Conservation (phyloP, 352 stramenopile genomes). For the Globisporangium cystogenes region DNA sequence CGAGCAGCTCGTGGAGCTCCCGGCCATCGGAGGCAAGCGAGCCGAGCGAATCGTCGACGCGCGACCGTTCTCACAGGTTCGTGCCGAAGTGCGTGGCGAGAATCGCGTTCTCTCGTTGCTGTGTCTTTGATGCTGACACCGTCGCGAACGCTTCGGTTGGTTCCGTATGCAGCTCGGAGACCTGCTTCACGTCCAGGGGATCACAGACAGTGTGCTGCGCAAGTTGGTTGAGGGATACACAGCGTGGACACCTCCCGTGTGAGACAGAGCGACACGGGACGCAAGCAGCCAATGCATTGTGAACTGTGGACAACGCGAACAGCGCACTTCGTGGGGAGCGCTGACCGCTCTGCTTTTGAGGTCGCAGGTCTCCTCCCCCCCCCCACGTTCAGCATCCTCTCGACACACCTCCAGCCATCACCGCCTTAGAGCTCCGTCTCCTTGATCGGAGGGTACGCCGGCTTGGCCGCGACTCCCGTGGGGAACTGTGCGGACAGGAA, state of each 20-base stretch:
- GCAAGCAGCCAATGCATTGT: slow-evolving; percentile 1
- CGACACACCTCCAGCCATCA: not conserved
- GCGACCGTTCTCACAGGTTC: slow-evolving; percentile 37
- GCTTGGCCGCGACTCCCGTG: slow-evolving; percentile 11
- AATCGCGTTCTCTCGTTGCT: not conserved
- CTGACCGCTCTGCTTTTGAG: not conserved
- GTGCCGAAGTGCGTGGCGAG: not conserved
- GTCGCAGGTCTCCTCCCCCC: not conserved
- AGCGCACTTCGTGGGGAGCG: not conserved
- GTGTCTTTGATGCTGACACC: too few species aligned
- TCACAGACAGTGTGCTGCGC: slow-evolving; percentile 37
- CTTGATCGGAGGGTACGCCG: slow-evolving; percentile 36
- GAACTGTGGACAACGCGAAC: not conserved
- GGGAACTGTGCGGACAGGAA: slow-evolving; percentile 38
- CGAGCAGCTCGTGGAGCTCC: slow-evolving; percentile 35
- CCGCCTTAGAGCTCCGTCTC: slow-evolving; percentile 67
- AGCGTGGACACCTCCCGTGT: slow-evolving; percentile 9
- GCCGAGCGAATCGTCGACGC: slow-evolving; percentile 33
- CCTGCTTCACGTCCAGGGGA: slow-evolving; percentile 31
- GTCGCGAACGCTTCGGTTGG: too few species aligned
- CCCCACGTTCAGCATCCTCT: not conserved
- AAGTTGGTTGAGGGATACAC: slow-evolving; percentile 39
- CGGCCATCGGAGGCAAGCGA: slow-evolving; percentile 46
- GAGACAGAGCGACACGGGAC: not conserved
- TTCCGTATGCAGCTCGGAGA: slow-evolving; percentile 39